Base-by-base conservation (phyloP, 1,139 yeast species). In the Meyerozyma smithsonii region DNA sequence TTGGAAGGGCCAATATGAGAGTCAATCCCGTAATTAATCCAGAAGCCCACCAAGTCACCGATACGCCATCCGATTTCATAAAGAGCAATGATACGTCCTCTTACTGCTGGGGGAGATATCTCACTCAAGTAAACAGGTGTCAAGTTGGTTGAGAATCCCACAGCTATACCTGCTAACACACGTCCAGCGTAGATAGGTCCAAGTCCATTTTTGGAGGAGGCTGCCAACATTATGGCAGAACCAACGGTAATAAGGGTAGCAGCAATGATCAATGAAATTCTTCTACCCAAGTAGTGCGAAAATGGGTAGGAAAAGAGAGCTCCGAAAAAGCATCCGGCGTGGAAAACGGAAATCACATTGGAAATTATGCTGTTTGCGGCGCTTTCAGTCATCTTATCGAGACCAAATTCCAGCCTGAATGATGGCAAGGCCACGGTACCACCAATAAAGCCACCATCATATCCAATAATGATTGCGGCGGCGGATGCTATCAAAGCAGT, bases 261-360 rank as follows among this genome's bases (percentile, higher is more conserved):
- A n/a, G 72, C 63, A 6, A 58, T 43, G 10, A 63, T 54, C 42
- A 69, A 57, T 7, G 71, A 61, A 14, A 55, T 42, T 35, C 59
- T 57, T 35, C 77, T 58, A 5, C 78, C 79, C 42, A 52, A 59
- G 45, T 57, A 57, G 45, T 61, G 66, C 14, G 69, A 62, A 33
- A 63, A 59, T 3, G 70, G 72, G 42, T 70, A 69, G 14, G 72
- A 62, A 15, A 66, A 52, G 19, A 69, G 50, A 2, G 77, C 70
- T 7, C 77, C 78, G 45, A 70, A 69, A 49, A 72, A 71, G 28
- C 73, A 70, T 8, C 72, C 74, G 19, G 66, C 72, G 43, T 73
- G 78, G 52, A 70, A 70, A 28, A 69, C 60, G 8, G 75, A 68
- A 32, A 72, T 70, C 28, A 72, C 56, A 45, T 64, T 69, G 28